Conservation (phyloP, 495 filamentous ascomycete genomes). For the Xylaria bambusicola region DNA sequence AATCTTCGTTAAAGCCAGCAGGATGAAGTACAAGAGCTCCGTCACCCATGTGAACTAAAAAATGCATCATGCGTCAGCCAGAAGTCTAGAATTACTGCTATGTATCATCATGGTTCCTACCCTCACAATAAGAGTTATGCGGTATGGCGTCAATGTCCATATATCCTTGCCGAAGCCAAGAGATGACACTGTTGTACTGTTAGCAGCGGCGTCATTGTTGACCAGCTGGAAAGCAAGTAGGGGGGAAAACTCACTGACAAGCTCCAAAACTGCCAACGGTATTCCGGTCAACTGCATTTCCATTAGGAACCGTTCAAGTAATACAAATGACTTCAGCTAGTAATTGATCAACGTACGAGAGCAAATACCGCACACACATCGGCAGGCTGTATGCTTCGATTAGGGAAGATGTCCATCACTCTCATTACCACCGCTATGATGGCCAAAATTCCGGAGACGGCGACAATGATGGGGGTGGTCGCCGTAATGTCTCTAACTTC, state of each 20-base stretch:
- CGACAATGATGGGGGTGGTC: constrained; percentile 10
- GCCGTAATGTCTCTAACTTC: constrained; percentile 19
- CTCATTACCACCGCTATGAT: constrained; percentile 16
- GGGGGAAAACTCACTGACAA: constrained; percentile 10
- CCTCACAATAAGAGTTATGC: constrained; percentile 25
- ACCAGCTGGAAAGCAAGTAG: not conserved
- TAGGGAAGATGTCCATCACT: constrained; percentile 12
- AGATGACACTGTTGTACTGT: constrained; percentile 6
- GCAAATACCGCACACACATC: constrained; percentile 22
- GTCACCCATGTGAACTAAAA: constrained; percentile 9
- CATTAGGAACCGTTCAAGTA: constrained; percentile 4
- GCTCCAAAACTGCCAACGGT: constrained; percentile 20
- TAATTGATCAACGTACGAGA: constrained; percentile 1
- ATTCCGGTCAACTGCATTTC: constrained; percentile 10
- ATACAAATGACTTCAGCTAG: not conserved
- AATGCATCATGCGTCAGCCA: not conserved
- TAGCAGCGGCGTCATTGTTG: not conserved
- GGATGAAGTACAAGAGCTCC: constrained; percentile 40
- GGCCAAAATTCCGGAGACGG: constrained; percentile 14
- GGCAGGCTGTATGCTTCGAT: constrained; percentile 6
- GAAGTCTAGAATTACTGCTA: not conserved
- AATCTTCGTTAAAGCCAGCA: constrained; percentile 43
- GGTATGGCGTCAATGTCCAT: constrained; percentile 30
- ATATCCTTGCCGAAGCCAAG: constrained; percentile 39
- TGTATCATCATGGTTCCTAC: not conserved